Base-by-base conservation (phyloP, 2,329 filamentous ascomycete species). In the Coleophoma eucalyptorum region DNA sequence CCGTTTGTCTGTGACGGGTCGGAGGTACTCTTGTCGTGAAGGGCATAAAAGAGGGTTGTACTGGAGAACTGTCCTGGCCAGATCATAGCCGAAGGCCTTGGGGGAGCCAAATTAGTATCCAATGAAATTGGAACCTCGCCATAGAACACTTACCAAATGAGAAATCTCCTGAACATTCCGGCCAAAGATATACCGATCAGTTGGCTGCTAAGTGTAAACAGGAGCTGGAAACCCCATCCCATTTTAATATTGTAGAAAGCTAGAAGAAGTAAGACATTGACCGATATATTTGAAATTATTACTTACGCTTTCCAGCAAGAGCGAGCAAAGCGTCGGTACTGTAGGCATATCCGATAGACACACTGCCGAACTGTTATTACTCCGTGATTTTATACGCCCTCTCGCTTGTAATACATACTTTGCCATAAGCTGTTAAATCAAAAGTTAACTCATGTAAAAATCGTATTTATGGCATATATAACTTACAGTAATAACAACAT, bases 241-340 rank as follows among this genome's bases (percentile, higher is more conserved):
- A 81, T 78, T 33, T 76, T 69, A 60, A 84, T 77, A 26, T 74
- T 70, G 55, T 90, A 90, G 59, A 89, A 89, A n/a, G 86, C 76
- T 33, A 80, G 10, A 26, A 26, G 26, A 26, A 26, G 26, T 26
- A 26, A 26, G 26, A 26, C 10, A 26, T 26, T 26, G 26, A 26
- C 26, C 26, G 10, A 26, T 26, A 26, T 8, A 26, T 26, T 26
- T 2, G 26, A 26, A 7, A 26, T 8, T 26, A 8, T 26, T 26
- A 49, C 49, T 34, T 26, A 52, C 55, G 50, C 40, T 59, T 59
- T 18, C 53, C 57, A 16, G 81, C 70, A 66, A 89, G 84, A 0
- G 86, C 86, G 3, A 89, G 72, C 44, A 91, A 79, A 41, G 89
- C 84, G 58, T 90, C 86, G 1, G 86, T 90, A 2, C 85, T 84